Conservation (phyloP, 192 early-diverging fungal species). For the Haplosporangium gracile region DNA sequence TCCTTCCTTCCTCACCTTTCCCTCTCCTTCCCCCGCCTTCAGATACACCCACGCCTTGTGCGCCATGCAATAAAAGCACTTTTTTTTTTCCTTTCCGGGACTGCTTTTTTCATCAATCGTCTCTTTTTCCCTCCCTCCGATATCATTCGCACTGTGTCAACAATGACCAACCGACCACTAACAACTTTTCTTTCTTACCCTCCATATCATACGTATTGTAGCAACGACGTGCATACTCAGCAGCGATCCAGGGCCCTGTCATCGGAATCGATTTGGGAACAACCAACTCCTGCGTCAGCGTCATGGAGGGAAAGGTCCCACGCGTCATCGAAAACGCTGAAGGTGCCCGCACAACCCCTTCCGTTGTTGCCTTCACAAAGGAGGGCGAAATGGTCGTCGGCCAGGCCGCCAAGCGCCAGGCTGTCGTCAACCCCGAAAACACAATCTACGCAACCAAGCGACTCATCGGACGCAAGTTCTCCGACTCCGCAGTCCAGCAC, state of each 20-base stretch:
- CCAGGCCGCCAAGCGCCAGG: constrained; percentile 97
- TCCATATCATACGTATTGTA: not conserved
- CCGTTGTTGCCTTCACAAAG: constrained; percentile 95
- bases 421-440: constrained; percentile 98
- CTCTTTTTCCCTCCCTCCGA: not conserved
- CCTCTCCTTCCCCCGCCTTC: not conserved
- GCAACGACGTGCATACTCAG: constrained; percentile 48
- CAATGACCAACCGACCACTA: not conserved
- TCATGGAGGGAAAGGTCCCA: constrained; percentile 98
- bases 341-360: constrained; percentile 97
- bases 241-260: constrained; percentile 80
- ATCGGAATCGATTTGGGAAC: constrained; percentile 99
- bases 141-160: not conserved
- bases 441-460: constrained; percentile 98
- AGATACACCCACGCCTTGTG: not conserved
- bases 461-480: constrained; percentile 94
- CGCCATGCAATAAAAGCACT: not conserved
- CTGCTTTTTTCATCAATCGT: not conserved
- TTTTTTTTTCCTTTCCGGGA: not conserved
- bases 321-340: constrained; percentile 98
- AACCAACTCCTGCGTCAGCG: constrained; percentile 99
- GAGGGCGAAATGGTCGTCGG: constrained; percentile 97
- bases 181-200: not conserved
- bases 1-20: not conserved
- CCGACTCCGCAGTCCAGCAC: constrained; percentile 88